Conservation (phyloP, 495 filamentous ascomycete genomes). For the Penicillium atrosanguineum region DNA sequence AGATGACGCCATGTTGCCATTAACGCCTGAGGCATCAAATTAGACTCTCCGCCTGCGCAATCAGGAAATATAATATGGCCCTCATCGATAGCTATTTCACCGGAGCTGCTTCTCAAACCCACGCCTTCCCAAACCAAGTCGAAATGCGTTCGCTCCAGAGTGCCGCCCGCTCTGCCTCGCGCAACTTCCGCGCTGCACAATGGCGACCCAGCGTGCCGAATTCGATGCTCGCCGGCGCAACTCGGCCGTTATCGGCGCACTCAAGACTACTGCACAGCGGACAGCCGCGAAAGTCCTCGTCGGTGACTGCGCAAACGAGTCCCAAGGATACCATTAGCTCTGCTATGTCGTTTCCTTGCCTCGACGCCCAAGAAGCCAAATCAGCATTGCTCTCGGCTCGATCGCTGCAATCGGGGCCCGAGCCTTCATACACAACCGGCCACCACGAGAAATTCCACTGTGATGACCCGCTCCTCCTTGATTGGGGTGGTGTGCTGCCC, state of each 20-base stretch:
- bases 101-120: constrained; percentile 1
- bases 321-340: constrained; percentile 69
- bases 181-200: constrained; percentile 13
- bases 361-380: constrained; percentile 84
- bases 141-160: constrained; percentile 28
- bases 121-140: neutral
- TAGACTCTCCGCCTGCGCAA: constrained; percentile 17
- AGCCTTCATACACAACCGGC: constrained; percentile 91
- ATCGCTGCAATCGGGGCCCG: constrained; percentile 75
- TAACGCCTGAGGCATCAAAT: constrained; percentile 16
- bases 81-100: constrained; percentile 1
- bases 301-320: constrained; percentile 19
- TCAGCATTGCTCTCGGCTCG: constrained; percentile 73
- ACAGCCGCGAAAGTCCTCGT: constrained; percentile 28
- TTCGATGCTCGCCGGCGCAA: constrained; percentile 11
- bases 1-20: constrained; percentile 16
- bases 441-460: constrained; percentile 73
- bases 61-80: constrained; percentile 14
- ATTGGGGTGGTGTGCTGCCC: constrained; percentile 88
- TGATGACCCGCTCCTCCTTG: constrained; percentile 71
- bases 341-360: constrained; percentile 90
- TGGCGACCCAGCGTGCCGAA: constrained; percentile 16
- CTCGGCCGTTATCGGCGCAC: constrained; percentile 24
- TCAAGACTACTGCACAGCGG: constrained; percentile 24
- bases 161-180: constrained; percentile 24